A percentile compares a stretch with the other conserved stretches of the same genome.
phyloP scores from a whole-genome alignment of 2,329 filamentous ascomycete species.

The Dryadomyces quercivorus region DNA sequence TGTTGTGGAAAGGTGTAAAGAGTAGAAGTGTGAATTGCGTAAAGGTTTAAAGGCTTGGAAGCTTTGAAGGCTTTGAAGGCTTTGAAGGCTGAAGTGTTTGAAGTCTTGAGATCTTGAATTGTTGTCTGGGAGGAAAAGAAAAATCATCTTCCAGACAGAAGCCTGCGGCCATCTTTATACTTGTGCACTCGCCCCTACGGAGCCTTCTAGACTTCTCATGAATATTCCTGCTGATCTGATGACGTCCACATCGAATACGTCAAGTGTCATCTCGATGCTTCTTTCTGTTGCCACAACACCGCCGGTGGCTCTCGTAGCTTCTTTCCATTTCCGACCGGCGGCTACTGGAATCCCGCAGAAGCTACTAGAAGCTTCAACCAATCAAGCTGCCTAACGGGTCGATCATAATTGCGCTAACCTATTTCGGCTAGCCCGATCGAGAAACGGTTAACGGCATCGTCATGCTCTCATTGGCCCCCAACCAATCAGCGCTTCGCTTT shows the following conservation, averaged over 20 bases:
- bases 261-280: conserved; percentile 14
- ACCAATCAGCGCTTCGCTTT: background rate
- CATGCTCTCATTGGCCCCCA: background rate
- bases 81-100: background rate
- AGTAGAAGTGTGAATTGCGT: conserved; percentile 5
- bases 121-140: background rate
- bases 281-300: conserved; percentile 4
- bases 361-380: conserved; percentile 6
- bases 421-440: background rate
- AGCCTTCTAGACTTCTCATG: background rate
- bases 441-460: background rate
- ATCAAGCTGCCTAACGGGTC: background rate
- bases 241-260: background rate
- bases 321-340: background rate
- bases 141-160: background rate
- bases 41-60: background rate
- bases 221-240: background rate
- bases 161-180: background rate
- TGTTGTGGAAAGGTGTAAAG: conserved; percentile 1
- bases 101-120: background rate
- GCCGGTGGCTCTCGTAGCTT: background rate
- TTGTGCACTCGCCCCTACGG: background rate
- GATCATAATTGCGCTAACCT: background rate
- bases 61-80: background rate
- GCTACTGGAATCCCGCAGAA: background rate